phyloP scores from a whole-genome alignment of 2,329 filamentous ascomycete genomes.

The Stemphylium vesicarium region DNA sequence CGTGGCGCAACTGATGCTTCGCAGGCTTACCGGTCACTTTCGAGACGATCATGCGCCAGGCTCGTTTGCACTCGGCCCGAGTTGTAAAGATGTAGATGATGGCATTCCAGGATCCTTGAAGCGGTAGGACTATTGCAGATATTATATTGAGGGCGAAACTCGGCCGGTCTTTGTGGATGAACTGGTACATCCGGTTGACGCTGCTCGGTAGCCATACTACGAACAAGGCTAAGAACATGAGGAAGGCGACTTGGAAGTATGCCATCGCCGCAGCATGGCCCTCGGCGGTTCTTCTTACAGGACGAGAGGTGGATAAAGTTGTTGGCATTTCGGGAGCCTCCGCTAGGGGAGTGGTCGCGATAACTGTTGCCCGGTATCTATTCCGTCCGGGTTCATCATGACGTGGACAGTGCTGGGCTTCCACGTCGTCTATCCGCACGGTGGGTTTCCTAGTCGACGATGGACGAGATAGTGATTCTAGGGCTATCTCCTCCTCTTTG shows the following conservation, averaged over 20 bases:
- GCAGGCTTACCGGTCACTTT: conserved; percentile 14
- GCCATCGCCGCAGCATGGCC: conserved; percentile 65
- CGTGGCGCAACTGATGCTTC: neutral
- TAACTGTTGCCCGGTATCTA: conserved; percentile 15
- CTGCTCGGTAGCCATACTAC: conserved; percentile 74
- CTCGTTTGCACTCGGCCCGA: conserved; percentile 35
- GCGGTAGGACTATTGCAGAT: conserved; percentile 75
- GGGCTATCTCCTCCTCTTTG: neutral
- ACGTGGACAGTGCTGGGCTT: conserved; percentile 3
- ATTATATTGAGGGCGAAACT: conserved; percentile 69
- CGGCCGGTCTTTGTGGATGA: conserved; percentile 59
- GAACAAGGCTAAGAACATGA: conserved; percentile 74
- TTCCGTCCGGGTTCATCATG: neutral
- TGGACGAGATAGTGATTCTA: neutral
- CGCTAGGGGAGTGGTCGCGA: conserved; percentile 7
- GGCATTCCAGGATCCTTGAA: conserved; percentile 86
- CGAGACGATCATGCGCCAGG: conserved; percentile 13
- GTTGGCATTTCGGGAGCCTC: neutral
- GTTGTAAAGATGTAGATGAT: conserved; percentile 68
- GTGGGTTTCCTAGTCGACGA: neutral
- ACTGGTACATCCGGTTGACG: conserved; percentile 74
- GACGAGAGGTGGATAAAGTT: neutral
- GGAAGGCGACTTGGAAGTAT: conserved; percentile 72
- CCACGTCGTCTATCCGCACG: neutral
- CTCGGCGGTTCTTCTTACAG: conserved; percentile 6